Percentiles rank a stretch among this genome's conserved stretches.
Evolutionary conservation across 768 basidiomycete genomes (phyloP).

Genomic region (Pluteus cervinus): DNA sequence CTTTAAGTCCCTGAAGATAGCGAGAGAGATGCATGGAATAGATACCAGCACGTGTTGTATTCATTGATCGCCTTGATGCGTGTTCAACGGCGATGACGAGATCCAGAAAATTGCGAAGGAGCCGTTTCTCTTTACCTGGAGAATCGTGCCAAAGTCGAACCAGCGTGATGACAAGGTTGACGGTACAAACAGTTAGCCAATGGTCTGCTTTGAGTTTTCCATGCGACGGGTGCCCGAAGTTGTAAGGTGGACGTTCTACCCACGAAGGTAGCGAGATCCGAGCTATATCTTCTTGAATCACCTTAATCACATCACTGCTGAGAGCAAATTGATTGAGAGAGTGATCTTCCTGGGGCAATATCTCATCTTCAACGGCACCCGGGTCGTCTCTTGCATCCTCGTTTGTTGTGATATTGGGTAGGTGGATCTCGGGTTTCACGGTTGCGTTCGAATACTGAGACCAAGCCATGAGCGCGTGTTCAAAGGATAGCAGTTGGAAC

Average conservation of each 20-base stretch:
- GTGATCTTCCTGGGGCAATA: too few relatives aligned
- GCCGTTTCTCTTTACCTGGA: slow-evolving; percentile 5
- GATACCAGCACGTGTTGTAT: neutral
- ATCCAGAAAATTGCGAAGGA: slow-evolving; percentile 17
- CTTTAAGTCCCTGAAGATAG: slow-evolving; percentile 1
- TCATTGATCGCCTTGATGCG: slow-evolving; percentile 10
- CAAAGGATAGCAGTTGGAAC: too few relatives aligned
- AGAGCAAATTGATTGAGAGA: too few relatives aligned
- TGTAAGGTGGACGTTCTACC: slow-evolving; percentile 19
- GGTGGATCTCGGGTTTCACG: too few relatives aligned
- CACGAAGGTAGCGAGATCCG: slow-evolving; percentile 17
- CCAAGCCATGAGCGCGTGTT: too few relatives aligned
- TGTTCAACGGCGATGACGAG: slow-evolving; percentile 16
- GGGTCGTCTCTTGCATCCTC: too few relatives aligned
- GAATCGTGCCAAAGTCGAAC: slow-evolving; percentile 27
- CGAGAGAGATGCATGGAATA: slow-evolving; percentile 1
- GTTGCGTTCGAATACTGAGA: too few relatives aligned
- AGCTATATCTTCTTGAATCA: too few relatives aligned
- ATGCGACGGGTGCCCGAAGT: slow-evolving; percentile 19
- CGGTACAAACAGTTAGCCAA: slow-evolving; percentile 21
- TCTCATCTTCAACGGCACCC: too few relatives aligned
- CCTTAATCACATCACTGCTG: too few relatives aligned
- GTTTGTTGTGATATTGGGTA: too few relatives aligned
- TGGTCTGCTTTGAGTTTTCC: slow-evolving; percentile 31
- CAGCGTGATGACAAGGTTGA: slow-evolving; percentile 28